Evolutionary conservation across 78 protist species (phyloP), one percentile per base, ranked within the genome.

Genomic region (slime mould (Dictyostelium discoideum)): DNA sequence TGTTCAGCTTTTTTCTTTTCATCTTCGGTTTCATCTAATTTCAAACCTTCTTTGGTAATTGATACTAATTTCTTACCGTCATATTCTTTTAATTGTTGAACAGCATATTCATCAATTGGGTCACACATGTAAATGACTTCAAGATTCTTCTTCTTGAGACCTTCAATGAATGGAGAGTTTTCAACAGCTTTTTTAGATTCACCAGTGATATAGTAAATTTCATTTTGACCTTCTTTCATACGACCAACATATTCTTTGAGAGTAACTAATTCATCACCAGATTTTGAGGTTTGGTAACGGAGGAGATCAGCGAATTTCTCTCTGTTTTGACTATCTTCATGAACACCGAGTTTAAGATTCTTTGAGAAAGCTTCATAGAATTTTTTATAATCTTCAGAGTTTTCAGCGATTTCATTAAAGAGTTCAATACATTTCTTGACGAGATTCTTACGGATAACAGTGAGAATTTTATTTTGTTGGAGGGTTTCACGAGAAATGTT

Each of bases 401-500:
- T 98, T 89, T 99, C 99, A 54, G 99, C 96, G 83, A 99, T 83
- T 96, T 99, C 99, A 44, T 14, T 22, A 97, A 99, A 98, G 93
- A 99, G 44, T 90, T 99, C 99, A 44, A 99, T n/a, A 87, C 97
- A 94, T 97, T 99, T 99, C 99, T 99, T 99, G 92, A 99, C 99
- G 60, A 99, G 22, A 96, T 99, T 99, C 99, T 99, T 99, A 87
- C 97, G 97, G 97, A 99, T 99, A 86, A 98, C 99, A 96, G 98
- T 99, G 85, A 99, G 98, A 93, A 99, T 98, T 98, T 98, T 98
- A 98, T 97, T 97, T 96, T 99, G 99, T 98, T 99, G 99, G 85
- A 99, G 99, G 82, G 95, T 98, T 98, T 99, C 99, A 84, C 99
- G 99, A 24, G 99, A 99, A 60, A 99, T 99, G 99, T 99, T 99